Conservation (phyloP, 768 basidiomycete species). For the Clavulina sp. region DNA sequence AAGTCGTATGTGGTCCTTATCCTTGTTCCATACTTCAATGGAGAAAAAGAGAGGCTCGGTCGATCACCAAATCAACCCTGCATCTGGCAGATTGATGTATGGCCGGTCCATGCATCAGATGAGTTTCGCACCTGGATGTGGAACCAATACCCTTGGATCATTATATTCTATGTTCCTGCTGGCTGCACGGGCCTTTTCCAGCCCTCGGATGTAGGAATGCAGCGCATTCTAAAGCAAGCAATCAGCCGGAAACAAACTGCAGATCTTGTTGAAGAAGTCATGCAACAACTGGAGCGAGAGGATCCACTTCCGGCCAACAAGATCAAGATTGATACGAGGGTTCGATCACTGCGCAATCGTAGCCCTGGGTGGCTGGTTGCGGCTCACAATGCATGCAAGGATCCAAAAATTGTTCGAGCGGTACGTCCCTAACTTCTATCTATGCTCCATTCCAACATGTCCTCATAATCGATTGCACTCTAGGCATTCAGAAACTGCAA, state of each 20-base stretch:
- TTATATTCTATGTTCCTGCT: constrained; percentile 20
- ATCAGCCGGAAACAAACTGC: constrained; percentile 20
- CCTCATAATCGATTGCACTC: background rate
- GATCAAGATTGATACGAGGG: constrained; percentile 13
- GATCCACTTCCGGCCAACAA: background rate
- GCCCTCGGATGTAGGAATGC: constrained; percentile 22
- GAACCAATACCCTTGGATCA: constrained; percentile 18
- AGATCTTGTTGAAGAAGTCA: constrained; percentile 20
- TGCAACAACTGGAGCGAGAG: constrained; percentile 14
- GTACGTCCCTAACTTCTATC: constrained; percentile 11
- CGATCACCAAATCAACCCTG: constrained; percentile 2
- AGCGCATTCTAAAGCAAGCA: constrained; percentile 22
- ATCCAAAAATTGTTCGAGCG: constrained; percentile 18
- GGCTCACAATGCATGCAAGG: constrained; percentile 18
- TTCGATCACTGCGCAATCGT: constrained; percentile 15
- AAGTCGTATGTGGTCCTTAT: constrained; percentile 1
- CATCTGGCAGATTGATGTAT: constrained; percentile 10
- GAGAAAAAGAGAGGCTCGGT: background rate
- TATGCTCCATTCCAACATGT: background rate
- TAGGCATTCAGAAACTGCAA: constrained; percentile 18
- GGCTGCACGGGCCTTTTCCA: constrained; percentile 18
- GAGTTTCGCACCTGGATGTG: constrained; percentile 23
- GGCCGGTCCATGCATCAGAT: constrained; percentile 22
- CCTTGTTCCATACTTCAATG: constrained; percentile 7
- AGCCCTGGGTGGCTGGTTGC: constrained; percentile 21